These are phyloP conservation scores for Triangularia setosa DNA, from an alignment of 2,329 filamentous ascomycete genomes.

Conservation along the genomic window DNA sequence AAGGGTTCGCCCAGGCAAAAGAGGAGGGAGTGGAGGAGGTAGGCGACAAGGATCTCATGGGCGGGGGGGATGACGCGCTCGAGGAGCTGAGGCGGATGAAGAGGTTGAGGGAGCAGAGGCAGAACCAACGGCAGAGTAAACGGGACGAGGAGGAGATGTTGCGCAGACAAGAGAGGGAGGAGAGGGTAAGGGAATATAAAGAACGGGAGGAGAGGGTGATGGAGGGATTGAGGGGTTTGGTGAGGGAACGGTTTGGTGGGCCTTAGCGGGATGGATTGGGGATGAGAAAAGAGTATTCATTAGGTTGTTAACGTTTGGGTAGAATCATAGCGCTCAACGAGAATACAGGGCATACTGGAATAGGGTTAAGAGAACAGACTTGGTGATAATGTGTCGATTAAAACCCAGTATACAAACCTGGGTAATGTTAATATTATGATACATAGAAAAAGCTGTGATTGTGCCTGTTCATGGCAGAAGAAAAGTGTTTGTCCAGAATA, in stretches of 20 bases:
- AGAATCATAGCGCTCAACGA: too few species aligned
- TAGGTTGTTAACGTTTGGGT: too few species aligned
- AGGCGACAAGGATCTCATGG: slow-evolving; percentile 73
- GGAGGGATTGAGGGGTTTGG: slow-evolving; percentile 73
- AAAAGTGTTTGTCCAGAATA: neutral
- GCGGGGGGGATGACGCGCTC: slow-evolving; percentile 60
- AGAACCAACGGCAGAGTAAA: slow-evolving; percentile 78
- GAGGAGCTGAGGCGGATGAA: slow-evolving; percentile 66
- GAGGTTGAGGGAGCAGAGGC: slow-evolving; percentile 64
- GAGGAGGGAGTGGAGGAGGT: slow-evolving; percentile 54
- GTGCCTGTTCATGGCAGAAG: neutral
- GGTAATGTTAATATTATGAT: neutral
- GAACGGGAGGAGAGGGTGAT: slow-evolving; percentile 82
- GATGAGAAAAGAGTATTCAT: too few species aligned
- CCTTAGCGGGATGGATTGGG: too few species aligned
- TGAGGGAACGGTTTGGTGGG: slow-evolving; percentile 73
- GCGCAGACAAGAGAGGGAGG: slow-evolving; percentile 73
- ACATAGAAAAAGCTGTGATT: neutral
- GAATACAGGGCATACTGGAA: too few species aligned
- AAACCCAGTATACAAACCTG: neutral
- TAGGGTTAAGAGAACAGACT: too few species aligned
- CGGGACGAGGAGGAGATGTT: slow-evolving; percentile 77
- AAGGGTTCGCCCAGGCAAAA: slow-evolving; percentile 66
- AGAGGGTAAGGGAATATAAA: slow-evolving; percentile 64
- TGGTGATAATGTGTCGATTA: neutral